Evolutionary conservation across 352 stramenopile species (phyloP), one percentile per base, ranked within the genome.

Genomic region (Phytophthora macrochlamydospora): DNA sequence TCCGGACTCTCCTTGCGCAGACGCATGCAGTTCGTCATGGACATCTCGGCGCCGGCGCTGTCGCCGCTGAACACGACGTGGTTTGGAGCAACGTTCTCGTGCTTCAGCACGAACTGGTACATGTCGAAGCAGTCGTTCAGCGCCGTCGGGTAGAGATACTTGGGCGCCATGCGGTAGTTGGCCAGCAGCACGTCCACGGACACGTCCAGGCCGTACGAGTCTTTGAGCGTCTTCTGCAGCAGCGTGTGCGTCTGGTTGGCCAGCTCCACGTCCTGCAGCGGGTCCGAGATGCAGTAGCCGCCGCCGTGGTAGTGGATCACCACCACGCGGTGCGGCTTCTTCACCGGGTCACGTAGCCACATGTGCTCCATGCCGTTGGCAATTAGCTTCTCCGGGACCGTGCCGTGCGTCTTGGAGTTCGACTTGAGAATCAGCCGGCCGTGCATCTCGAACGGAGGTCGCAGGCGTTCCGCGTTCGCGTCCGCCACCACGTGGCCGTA

Each of bases 91-190:
- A 82, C 14, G 11, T 65, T 33, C 42, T 76, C 55, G 7, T 43
- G 32, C 2, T 55, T 7, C 4, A 81, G 48, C 1, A 87, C 48
- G 53, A 76, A 67, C 48, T 82, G 64, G 57, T 73, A 79, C 52
- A 75, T 77, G 11, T 51, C 31, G 14, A 76, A 53, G 8, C 64
- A 64, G 55, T 86, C 78, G 49, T 83, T 62, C 14, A 73, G 38
- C 7, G 75, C 69, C 1, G 59, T 49, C 6, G 78, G 78, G 55
- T 69, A 86, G 24, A 62, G 35, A 40, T 62, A 56, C 40, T 80
- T 61, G 1, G 74, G 72, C 9, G 68, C 58, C 65, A 80, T 82
- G 51, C 75, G 74, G 67, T 83, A 86, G 62, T 81, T 86, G 29
- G 71, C 71, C 1, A 86, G 61, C 30, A 83, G 69, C 30, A 75